Percentiles rank a stretch among this genome's conserved stretches.
These are phyloP conservation scores for Tilletia horrida DNA, from an alignment of 1,284 basidiomycete species.

Conservation along the genomic window DNA sequence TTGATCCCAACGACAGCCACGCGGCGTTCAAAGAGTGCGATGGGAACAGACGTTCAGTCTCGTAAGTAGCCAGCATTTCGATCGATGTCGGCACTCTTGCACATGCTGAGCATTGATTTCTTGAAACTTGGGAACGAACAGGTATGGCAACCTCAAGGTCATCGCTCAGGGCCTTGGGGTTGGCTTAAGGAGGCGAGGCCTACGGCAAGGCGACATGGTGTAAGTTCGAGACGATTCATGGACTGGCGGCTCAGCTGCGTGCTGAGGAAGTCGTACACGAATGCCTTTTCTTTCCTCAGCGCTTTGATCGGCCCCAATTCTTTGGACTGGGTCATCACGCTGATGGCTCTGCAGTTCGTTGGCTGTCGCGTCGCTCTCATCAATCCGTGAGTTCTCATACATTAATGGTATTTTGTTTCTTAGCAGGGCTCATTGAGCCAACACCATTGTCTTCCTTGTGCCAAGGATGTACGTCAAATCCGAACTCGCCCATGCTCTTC, in stretches of 20 bases:
- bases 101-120: too few species aligned
- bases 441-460: background rate
- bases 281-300: background rate
- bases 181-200: background rate
- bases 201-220: slow-evolving; percentile 11
- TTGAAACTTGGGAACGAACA: background rate
- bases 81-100: too few species aligned
- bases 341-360: slow-evolving; percentile 1
- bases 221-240: background rate
- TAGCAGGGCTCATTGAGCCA: background rate
- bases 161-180: background rate
- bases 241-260: background rate
- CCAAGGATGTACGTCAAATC: background rate
- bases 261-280: too few species aligned
- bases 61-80: background rate
- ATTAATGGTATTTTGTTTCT: too few species aligned
- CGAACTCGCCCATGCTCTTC: background rate
- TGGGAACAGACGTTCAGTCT: background rate
- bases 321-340: background rate
- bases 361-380: background rate
- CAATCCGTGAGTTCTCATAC: background rate
- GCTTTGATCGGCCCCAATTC: background rate
- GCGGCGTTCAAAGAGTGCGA: slow-evolving; percentile 4
- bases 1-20: background rate
- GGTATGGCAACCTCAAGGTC: slow-evolving; percentile 8